A percentile compares a stretch with the other conserved stretches of the same genome.
Evolutionary conservation across 441 rosid species (phyloP).

Genomic region (Bruguiera hainesii): DNA sequence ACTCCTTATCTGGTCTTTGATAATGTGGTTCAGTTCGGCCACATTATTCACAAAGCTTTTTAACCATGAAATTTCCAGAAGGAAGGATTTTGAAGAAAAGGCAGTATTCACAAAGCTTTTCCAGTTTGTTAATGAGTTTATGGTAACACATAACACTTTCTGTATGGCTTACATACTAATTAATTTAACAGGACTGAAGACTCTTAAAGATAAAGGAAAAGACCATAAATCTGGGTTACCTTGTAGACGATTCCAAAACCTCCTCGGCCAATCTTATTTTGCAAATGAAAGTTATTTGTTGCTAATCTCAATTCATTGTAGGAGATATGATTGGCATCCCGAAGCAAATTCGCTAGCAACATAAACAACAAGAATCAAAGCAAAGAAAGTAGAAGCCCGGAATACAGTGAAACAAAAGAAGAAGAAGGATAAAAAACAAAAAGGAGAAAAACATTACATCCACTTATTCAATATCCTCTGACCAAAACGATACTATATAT

Average conservation of each 20-base stretch:
- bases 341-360: conserved; percentile 35
- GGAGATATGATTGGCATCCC: conserved; percentile 41
- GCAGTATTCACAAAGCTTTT: not conserved
- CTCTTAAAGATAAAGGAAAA: not conserved
- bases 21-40: too few relatives aligned
- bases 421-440: not conserved
- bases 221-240: conserved; percentile 31
- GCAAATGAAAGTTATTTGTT: conserved; percentile 46
- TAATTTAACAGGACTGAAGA: too few relatives aligned
- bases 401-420: not conserved
- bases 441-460: too few relatives aligned
- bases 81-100: not conserved
- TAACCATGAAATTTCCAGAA: not conserved
- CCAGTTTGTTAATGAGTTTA: not conserved
- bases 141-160: not conserved
- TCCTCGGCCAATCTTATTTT: conserved; percentile 60
- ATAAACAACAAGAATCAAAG: conserved; percentile 14
- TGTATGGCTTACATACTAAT: not conserved
- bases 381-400: not conserved
- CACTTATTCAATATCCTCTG: too few relatives aligned
- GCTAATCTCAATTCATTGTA: conserved; percentile 48
- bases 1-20: not conserved
- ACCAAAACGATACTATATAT: too few relatives aligned
- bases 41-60: not conserved
- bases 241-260: conserved; percentile 76